Evolutionary conservation across 2,329 filamentous ascomycete genomes (phyloP), one percentile per base, ranked within the genome.

Genomic region (Fusarium sp.): DNA sequence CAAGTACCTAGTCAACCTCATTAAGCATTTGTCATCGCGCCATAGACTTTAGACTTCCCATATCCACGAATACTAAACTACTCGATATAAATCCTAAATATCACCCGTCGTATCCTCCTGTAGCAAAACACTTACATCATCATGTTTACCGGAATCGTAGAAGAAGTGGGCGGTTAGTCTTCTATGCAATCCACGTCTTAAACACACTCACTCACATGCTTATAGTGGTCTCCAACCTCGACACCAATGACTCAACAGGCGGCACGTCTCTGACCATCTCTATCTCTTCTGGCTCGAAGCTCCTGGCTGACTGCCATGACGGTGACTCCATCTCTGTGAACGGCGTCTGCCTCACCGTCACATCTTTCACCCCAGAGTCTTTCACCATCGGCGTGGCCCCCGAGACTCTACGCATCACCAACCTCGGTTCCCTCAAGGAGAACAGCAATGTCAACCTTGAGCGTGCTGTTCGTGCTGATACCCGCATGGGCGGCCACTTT

Each of bases 131-230:
- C n/a, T n/a, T 22, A 37, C 20, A 35, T 69, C 72, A 78, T 52
- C 63, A 98, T 99, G 96, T 98, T 99, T 77, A 98, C 96, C 59
- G 96, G 96, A 72, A 92, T 97, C 65, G 92, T 97, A 55, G 94
- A 97, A 82, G 91, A 91, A 65, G 91, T 98, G 68, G 96, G 96
- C 83, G 94, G 95, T 97, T 83, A 81, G 90, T 83, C 58, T 51
- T 30, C 17, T 37, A 23, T 15, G 22, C 22, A 22, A 20, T 14
- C 19, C 35, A 22, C 27, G 37, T 27, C n/a, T 23, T 27, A 30
- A 49, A 40, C 47, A 8, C 55, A 65, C 77, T 72, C 68, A 71
- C 56, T 73, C 71, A 74, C 70, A 75, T 78, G 71, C 75, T 71
- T 25, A 79, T n/a, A 97, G 95, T 92, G 77, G 90, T 98, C 81